A percentile compares a stretch with the other conserved stretches of the same genome.
phyloP scores from a whole-genome alignment of 2,329 filamentous ascomycete genomes.

The Aspergillus transmontanensis region DNA sequence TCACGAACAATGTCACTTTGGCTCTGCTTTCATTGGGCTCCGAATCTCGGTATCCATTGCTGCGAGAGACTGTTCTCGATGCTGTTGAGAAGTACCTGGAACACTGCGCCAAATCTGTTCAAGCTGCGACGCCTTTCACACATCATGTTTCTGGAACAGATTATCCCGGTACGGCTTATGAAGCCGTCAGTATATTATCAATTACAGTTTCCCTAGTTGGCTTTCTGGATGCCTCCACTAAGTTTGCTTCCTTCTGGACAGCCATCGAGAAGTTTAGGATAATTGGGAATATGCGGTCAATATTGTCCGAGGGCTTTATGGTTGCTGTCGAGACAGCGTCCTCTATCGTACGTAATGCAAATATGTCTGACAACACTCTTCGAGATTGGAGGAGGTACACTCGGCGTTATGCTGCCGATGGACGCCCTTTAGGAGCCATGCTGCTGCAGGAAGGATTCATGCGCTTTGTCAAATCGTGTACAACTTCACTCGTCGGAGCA shows the following conservation, averaged over 20 bases:
- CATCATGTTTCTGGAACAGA: constrained; percentile 59
- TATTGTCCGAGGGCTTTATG: constrained; percentile 83
- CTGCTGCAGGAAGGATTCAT: constrained; percentile 87
- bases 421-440: constrained; percentile 86
- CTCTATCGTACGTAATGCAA: constrained; percentile 83
- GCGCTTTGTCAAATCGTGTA: constrained; percentile 76
- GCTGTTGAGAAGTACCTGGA: constrained; percentile 73
- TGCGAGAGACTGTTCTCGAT: constrained; percentile 67
- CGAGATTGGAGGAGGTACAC: constrained; percentile 88
- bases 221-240: constrained; percentile 80
- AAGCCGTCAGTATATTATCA: constrained; percentile 70
- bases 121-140: constrained; percentile 56
- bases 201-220: constrained; percentile 85
- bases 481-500: constrained; percentile 69
- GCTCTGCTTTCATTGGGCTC: constrained; percentile 81
- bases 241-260: constrained; percentile 79
- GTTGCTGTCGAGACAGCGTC: constrained; percentile 86
- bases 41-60: constrained; percentile 60
- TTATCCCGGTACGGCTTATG: constrained; percentile 46
- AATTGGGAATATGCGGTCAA: constrained; percentile 68
- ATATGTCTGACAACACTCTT: constrained; percentile 63
- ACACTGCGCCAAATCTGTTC: constrained; percentile 67
- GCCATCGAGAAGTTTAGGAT: constrained; percentile 72
- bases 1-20: constrained; percentile 76
- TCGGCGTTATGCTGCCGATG: constrained; percentile 77